Evolutionary conservation across 1,139 yeast species (phyloP).

Genomic region (Geotrichum bryndzae): DNA sequence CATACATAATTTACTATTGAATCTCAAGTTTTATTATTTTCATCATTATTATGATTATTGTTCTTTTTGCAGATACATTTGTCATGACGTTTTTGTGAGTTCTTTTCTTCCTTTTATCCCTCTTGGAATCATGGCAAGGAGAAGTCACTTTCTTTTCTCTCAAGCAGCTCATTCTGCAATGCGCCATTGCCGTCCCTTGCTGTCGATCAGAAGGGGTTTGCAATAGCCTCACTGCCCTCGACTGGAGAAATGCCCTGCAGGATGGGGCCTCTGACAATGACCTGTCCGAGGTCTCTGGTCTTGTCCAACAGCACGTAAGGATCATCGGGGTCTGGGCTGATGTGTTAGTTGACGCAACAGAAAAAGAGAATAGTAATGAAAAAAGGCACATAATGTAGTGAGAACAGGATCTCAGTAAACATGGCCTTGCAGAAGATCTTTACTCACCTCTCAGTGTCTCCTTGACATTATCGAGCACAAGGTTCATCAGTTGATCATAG

Average conservation of each 20-base stretch:
- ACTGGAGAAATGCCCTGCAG: slow-evolving; percentile 76
- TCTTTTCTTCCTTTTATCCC: too few species aligned
- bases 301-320: slow-evolving; percentile 44
- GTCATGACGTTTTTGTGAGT: too few species aligned
- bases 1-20: neutral
- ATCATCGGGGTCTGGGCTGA: slow-evolving; percentile 51
- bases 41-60: too few species aligned
- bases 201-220: slow-evolving; percentile 51
- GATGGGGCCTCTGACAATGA: slow-evolving; percentile 83
- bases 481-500: slow-evolving; percentile 86
- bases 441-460: slow-evolving; percentile 40
- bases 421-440: neutral
- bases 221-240: slow-evolving; percentile 75
- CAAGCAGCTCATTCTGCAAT: too few species aligned
- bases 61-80: too few species aligned
- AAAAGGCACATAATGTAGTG: neutral
- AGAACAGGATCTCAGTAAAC: neutral
- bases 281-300: slow-evolving; percentile 63
- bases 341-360: neutral
- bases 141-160: too few species aligned
- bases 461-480: slow-evolving; percentile 78
- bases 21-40: too few species aligned
- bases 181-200: neutral
- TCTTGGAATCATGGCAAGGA: too few species aligned
- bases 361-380: neutral